Conservation (phyloP, 768 basidiomycete genomes). For the Baorangia bicolor region DNA sequence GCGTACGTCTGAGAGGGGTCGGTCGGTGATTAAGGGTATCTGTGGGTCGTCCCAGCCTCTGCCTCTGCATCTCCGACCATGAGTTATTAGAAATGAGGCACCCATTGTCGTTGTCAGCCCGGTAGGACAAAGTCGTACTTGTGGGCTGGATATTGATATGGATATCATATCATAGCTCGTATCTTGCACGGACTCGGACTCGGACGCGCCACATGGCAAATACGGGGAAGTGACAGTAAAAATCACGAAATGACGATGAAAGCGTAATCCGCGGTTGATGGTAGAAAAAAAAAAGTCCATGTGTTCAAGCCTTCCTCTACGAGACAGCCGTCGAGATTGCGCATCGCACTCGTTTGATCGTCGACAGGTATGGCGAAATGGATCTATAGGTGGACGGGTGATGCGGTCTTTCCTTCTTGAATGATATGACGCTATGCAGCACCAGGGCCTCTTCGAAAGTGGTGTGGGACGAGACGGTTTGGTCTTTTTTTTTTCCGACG, state of each 20-base stretch:
- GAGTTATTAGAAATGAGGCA: background rate
- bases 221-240: too few relatives aligned
- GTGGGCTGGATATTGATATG: background rate
- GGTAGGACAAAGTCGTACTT: background rate
- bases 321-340: background rate
- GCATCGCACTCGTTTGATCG: background rate
- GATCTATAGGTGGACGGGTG: background rate
- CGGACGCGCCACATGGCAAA: background rate
- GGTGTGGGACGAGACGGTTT: too few relatives aligned
- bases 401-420: background rate
- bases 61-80: too few relatives aligned
- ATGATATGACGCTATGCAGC: background rate
- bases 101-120: too few relatives aligned
- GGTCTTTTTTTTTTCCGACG: background rate
- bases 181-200: background rate
- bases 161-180: background rate
- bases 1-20: too few relatives aligned
- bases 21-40: too few relatives aligned
- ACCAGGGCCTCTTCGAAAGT: too few relatives aligned
- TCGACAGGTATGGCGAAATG: background rate
- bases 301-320: too few relatives aligned
- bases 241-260: background rate
- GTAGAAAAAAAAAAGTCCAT: background rate
- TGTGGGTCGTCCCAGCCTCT: too few relatives aligned
- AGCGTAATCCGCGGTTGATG: background rate